Evolutionary conservation across 2,329 filamentous ascomycete species (phyloP), one percentile per base, ranked within the genome.

Genomic region (Trichophyton equinum): DNA sequence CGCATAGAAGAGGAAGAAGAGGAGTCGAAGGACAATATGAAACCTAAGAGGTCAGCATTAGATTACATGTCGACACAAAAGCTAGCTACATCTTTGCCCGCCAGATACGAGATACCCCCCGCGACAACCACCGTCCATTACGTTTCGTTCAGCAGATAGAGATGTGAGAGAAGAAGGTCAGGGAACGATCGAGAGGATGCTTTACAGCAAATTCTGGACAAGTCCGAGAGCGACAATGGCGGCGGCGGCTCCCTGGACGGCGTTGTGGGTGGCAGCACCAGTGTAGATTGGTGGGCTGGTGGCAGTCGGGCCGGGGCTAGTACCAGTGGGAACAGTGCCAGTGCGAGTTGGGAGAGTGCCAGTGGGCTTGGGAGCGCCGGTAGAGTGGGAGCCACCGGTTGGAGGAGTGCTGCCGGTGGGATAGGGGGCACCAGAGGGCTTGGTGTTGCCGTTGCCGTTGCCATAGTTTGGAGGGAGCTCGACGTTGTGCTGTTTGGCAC

Each of bases 71-170:
- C 22, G 27, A 53, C 56, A 83, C 81, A 1, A 30, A 30, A 30
- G 92, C 75, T 64, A 95, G 77, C 42, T 84, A 75, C 57, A 96
- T 76, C 3, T 83, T 86, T 67, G 18, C 33, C 33, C 33, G 11
- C 33, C 33, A 38, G 33, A 22, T 27, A 85, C 84, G 11, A 83
- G 11, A 44, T 44, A 44, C 15, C 82, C 68, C 99, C 85, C 58
- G 77, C 84, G 91, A 11, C 33, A 38, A 95, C 76, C 99, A 97
- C 4, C 88, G 85, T 38, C 30, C 44, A 20, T 47, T 47, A 20
- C 44, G 20, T 47, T 25, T 47, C 44, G 44, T 47, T 47, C 11
- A 11, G 44, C n/a, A 18, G 18, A 25, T 18, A 47, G 20, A 20
- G 22, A 20, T 9, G 6, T n/a, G 15, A 44, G 40, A 44, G 27